phyloP scores from a whole-genome alignment of 179 eudicot genomes.

The Amaranthus tricolor region DNA sequence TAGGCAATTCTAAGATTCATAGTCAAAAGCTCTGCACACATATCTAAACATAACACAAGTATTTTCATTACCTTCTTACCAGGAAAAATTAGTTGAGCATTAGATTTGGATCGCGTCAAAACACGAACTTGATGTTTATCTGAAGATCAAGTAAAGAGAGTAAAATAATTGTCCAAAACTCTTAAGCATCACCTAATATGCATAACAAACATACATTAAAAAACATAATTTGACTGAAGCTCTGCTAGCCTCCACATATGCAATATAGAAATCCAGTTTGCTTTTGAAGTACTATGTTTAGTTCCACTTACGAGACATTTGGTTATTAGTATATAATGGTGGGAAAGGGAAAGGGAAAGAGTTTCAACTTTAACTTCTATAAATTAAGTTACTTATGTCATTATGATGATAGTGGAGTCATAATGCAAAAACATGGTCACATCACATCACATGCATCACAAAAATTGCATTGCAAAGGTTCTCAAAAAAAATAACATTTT shows the following conservation, averaged over 20 bases:
- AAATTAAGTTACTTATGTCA: too few relatives aligned
- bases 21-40: neutral
- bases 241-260: neutral
- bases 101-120: conserved; percentile 81
- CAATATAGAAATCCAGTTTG: neutral
- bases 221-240: neutral
- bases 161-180: conserved; percentile 4
- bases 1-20: neutral
- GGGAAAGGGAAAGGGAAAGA: too few relatives aligned
- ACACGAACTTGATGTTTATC: conserved; percentile 77
- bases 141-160: conserved; percentile 29
- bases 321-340: too few relatives aligned
- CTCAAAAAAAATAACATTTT: too few relatives aligned
- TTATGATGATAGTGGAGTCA: too few relatives aligned
- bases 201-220: neutral
- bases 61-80: conserved; percentile 95
- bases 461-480: too few relatives aligned
- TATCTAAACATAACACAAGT: conserved; percentile 2
- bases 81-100: conserved; percentile 82
- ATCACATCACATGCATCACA: too few relatives aligned
- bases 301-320: too few relatives aligned
- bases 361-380: too few relatives aligned
- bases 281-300: too few relatives aligned
- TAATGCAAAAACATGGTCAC: too few relatives aligned
- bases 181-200: conserved; percentile 5